Conservation (phyloP, 2,329 filamentous ascomycete species). For the Trichoderma polysporum region DNA sequence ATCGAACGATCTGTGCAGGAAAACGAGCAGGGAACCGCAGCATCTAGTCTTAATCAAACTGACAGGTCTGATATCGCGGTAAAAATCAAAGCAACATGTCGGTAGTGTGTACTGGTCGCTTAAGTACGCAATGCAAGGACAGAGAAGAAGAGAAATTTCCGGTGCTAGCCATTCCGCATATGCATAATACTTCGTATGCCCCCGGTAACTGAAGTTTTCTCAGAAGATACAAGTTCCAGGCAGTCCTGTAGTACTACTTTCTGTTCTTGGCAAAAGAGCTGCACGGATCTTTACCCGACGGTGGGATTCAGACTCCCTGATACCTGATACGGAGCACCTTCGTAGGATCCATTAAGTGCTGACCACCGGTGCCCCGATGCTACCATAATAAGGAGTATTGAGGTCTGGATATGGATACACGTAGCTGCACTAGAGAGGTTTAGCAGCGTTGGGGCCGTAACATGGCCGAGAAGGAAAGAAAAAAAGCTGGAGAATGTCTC, state of each 20-base stretch:
- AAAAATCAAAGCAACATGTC: not conserved
- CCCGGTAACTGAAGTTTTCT: not conserved
- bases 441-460: not conserved
- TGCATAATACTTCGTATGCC: not conserved
- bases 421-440: not conserved
- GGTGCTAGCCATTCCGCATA: not conserved
- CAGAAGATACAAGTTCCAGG: not conserved
- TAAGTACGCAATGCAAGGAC: not conserved
- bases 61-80: slow-evolving; percentile 5
- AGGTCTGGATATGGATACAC: not conserved
- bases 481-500: slow-evolving; percentile 16
- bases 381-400: not conserved
- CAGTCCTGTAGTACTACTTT: not conserved
- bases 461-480: not conserved
- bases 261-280: not conserved
- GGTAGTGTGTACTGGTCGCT: not conserved
- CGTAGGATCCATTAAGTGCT: slow-evolving; percentile 12
- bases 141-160: not conserved
- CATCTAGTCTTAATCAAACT: not conserved
- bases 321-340: not conserved
- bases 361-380: not conserved
- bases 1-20: slow-evolving; percentile 13
- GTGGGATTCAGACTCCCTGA: not conserved
- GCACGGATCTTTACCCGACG: not conserved
- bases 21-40: not conserved